Percentiles rank a stretch among this genome's conserved stretches.
Conservation (phyloP, 495 filamentous ascomycete species). For the Cairneyella variabilis region DNA sequence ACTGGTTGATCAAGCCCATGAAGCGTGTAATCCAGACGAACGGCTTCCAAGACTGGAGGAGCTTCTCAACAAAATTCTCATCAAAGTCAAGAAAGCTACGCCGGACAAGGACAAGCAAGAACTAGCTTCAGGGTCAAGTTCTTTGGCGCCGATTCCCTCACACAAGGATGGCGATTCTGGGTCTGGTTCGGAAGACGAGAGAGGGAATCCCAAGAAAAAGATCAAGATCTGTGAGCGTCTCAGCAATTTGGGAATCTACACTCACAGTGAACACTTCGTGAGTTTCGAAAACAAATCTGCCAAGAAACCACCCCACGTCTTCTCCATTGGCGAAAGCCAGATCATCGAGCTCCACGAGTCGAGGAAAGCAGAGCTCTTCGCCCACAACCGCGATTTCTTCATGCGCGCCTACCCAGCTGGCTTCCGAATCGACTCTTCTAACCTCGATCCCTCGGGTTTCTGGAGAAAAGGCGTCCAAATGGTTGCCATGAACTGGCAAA, state of each 20-base stretch:
- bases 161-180: slow-evolving; percentile 15
- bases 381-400: slow-evolving; percentile 77
- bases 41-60: slow-evolving; percentile 63
- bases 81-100: slow-evolving; percentile 80
- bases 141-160: slow-evolving; percentile 17
- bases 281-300: slow-evolving; percentile 50
- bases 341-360: slow-evolving; percentile 66
- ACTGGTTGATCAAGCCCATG: slow-evolving; percentile 56
- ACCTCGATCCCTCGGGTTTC: slow-evolving; percentile 76
- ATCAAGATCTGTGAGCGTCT: slow-evolving; percentile 74
- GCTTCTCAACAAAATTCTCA: slow-evolving; percentile 72
- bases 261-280: slow-evolving; percentile 74
- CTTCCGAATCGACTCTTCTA: slow-evolving; percentile 76
- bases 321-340: slow-evolving; percentile 79
- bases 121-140: slow-evolving; percentile 8
- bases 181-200: slow-evolving; percentile 30
- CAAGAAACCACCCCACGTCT: slow-evolving; percentile 75
- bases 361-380: slow-evolving; percentile 57
- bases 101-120: slow-evolving; percentile 34
- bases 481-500: slow-evolving; percentile 93
- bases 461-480: slow-evolving; percentile 91
- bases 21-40: slow-evolving; percentile 37
- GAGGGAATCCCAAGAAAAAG: slow-evolving; percentile 32
- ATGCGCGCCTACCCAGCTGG: slow-evolving; percentile 90
- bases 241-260: slow-evolving; percentile 76